phyloP scores from a whole-genome alignment of 176 grass and related monocot genomes.

The Oryza australiensis region DNA sequence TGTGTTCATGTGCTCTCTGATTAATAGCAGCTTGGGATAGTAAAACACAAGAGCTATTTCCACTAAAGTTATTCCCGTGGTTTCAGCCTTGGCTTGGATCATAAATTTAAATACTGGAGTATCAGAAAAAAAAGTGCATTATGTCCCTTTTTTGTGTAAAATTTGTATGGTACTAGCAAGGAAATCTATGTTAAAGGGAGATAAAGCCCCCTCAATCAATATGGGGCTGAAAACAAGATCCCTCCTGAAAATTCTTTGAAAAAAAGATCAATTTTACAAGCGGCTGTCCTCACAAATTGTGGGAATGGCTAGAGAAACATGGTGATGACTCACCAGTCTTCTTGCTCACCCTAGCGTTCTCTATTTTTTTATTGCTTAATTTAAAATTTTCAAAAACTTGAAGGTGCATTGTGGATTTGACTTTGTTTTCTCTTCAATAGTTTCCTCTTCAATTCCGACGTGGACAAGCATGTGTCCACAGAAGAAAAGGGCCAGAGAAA shows the following conservation, averaged over 20 bases:
- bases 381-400: neutral
- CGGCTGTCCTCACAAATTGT: neutral
- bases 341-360: neutral
- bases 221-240: neutral
- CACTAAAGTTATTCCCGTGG: no score
- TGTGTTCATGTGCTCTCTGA: neutral
- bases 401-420: conserved; percentile 11
- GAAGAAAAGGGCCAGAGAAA: conserved; percentile 7
- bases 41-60: neutral
- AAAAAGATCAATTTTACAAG: no score
- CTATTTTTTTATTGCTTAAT: neutral
- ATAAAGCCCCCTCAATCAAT: neutral
- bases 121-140: no score
- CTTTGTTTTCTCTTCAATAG: neutral
- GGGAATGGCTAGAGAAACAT: neutral
- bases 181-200: no score
- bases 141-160: no score
- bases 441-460: conserved; percentile 4
- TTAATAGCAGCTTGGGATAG: neutral
- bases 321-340: neutral
- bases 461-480: neutral
- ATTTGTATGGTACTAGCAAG: no score
- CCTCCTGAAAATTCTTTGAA: no score
- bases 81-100: no score
- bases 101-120: no score